Evolutionary conservation across 805 yeast genomes (phyloP).

Genomic region (Saccharomycopsis selenospora): DNA sequence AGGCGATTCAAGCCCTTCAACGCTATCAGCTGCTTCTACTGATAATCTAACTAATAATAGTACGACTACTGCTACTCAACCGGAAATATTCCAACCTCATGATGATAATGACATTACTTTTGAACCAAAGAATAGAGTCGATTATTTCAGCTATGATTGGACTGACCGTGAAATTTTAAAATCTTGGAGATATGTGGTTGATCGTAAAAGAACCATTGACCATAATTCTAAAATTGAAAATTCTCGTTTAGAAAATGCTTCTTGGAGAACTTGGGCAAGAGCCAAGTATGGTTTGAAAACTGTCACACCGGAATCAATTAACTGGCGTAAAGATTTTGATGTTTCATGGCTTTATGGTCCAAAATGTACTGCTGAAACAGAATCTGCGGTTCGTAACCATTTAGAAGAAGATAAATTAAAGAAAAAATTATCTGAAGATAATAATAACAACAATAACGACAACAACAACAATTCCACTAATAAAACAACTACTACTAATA

Average conservation of each 20-base stretch:
- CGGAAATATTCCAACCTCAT: conserved; percentile 42
- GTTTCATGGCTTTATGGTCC: conserved; percentile 99
- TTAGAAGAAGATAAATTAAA: conserved; percentile 13
- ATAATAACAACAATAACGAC: background rate
- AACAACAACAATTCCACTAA: background rate
- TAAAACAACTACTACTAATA: too few relatives aligned
- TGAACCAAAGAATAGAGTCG: conserved; percentile 88
- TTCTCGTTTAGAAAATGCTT: conserved; percentile 65
- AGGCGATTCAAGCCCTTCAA: conserved; percentile 11
- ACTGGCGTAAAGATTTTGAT: conserved; percentile 96
- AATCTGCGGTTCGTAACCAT: conserved; percentile 19
- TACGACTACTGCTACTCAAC: conserved; percentile 25
- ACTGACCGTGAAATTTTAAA: conserved; percentile 87
- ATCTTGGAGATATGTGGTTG: conserved; percentile 90
- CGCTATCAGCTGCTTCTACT: conserved; percentile 12
- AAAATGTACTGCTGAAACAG: conserved; percentile 20
- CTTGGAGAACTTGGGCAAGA: conserved; percentile 96
- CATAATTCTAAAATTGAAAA: conserved; percentile 41
- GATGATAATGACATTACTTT: conserved; percentile 77
- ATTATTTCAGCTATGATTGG: conserved; percentile 94
- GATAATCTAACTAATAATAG: conserved; percentile 2
- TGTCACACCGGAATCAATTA: conserved; percentile 82
- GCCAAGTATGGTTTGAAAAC: conserved; percentile 59
- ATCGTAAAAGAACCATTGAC: conserved; percentile 27
- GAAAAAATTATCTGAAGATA: background rate